Conservation (phyloP, 495 filamentous ascomycete species). For the Aspergillus affinis region DNA sequence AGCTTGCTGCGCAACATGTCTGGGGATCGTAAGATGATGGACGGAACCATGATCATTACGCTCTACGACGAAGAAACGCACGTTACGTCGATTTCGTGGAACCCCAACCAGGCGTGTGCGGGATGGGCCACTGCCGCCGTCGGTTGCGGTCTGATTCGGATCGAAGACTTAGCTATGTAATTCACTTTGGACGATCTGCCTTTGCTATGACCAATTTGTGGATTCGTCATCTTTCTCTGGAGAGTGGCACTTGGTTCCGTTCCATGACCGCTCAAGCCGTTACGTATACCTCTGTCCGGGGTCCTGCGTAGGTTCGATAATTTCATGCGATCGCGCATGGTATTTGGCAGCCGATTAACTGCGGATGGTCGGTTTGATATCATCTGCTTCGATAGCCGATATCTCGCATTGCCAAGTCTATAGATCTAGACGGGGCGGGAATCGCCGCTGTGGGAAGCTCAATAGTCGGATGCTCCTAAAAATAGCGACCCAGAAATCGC, state of each 20-base stretch:
- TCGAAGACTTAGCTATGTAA: slow-evolving; percentile 64
- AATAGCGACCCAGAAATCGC: not conserved
- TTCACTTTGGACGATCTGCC: slow-evolving; percentile 11
- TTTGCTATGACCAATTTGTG: not conserved
- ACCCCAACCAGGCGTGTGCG: slow-evolving; percentile 59
- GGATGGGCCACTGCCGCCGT: slow-evolving; percentile 65
- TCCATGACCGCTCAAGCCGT: not conserved
- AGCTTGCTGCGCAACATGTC: slow-evolving; percentile 33
- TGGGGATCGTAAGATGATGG: slow-evolving; percentile 32
- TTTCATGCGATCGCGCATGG: not conserved
- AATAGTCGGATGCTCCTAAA: not conserved
- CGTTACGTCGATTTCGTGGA: slow-evolving; percentile 62
- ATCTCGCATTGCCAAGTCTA: not conserved
- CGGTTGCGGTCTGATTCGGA: slow-evolving; percentile 62
- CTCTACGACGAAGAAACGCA: slow-evolving; percentile 60
- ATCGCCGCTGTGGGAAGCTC: not conserved
- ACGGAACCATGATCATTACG: slow-evolving; percentile 43
- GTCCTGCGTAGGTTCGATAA: not conserved
- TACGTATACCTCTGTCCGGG: not conserved
- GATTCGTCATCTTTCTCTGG: not conserved
- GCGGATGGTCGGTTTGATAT: not conserved
- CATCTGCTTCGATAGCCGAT: not conserved
- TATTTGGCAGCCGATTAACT: not conserved
- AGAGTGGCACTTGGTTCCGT: not conserved
- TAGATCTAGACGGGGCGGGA: not conserved